Conservation (phyloP, 495 filamentous ascomycete genomes). For the Trypethelium eluteriae region DNA sequence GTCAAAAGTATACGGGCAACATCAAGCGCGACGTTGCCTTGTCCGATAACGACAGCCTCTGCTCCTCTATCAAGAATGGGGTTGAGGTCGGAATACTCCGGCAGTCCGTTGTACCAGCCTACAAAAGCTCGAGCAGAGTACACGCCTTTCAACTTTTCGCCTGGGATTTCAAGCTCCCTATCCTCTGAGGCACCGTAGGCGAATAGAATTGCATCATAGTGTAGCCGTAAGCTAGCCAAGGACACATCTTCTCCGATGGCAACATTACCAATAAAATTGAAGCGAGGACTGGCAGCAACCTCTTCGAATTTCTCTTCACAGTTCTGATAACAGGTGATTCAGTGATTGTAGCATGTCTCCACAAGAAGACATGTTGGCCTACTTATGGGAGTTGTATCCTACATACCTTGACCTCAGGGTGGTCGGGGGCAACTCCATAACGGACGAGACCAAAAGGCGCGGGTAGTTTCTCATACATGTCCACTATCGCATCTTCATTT, state of each 20-base stretch:
- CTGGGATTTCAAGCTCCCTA: slow-evolving; percentile 65
- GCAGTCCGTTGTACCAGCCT: slow-evolving; percentile 96
- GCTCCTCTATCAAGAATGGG: slow-evolving; percentile 73
- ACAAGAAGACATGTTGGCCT: neutral
- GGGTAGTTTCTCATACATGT: slow-evolving; percentile 94
- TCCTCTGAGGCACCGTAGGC: slow-evolving; percentile 88
- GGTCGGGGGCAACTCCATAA: slow-evolving; percentile 92
- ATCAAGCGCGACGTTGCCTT: slow-evolving; percentile 93
- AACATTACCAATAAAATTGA: slow-evolving; percentile 89
- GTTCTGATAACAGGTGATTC: slow-evolving; percentile 50
- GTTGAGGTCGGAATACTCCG: slow-evolving; percentile 66
- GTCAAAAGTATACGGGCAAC: slow-evolving; percentile 81
- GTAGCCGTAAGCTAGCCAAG: slow-evolving; percentile 58
- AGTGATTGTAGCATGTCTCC: slow-evolving; percentile 7
- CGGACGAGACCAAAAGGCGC: slow-evolving; percentile 87
- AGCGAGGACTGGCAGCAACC: slow-evolving; percentile 69
- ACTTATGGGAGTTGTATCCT: neutral
- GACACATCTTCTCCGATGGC: slow-evolving; percentile 68
- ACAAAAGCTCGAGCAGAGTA: slow-evolving; percentile 91
- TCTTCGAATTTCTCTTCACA: slow-evolving; percentile 89
- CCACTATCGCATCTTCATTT: slow-evolving; percentile 62
- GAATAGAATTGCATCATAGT: slow-evolving; percentile 90
- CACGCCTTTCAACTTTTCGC: slow-evolving; percentile 70
- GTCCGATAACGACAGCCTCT: slow-evolving; percentile 81
- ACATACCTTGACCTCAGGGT: slow-evolving; percentile 91